Evolutionary conservation across 306 rosid genomes (phyloP).

Genomic region (Casuarina cunninghamiana): DNA sequence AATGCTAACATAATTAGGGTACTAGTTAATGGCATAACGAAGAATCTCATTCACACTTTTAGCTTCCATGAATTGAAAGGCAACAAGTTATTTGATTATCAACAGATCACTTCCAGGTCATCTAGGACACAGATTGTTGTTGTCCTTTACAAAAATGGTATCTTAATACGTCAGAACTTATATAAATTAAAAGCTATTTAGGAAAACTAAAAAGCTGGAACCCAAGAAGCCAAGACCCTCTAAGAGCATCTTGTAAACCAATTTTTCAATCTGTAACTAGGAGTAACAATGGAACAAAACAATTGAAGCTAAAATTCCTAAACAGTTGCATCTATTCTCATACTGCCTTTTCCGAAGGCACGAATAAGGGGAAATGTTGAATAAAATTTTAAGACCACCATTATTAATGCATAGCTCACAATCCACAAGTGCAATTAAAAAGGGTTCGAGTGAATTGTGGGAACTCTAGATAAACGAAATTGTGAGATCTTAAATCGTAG

Average conservation of each 20-base stretch:
- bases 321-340: neutral
- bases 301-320: neutral
- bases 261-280: neutral
- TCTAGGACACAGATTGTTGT: neutral
- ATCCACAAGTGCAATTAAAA: neutral
- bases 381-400: neutral
- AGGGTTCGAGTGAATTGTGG: neutral
- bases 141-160: neutral
- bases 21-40: neutral
- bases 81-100: too few species aligned
- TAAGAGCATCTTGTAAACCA: too few species aligned
- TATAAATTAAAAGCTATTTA: too few species aligned
- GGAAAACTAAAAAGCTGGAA: too few species aligned
- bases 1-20: neutral
- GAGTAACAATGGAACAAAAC: neutral
- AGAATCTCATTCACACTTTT: slow-evolving; percentile 14
- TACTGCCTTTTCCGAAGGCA: neutral
- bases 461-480: neutral
- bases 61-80: neutral
- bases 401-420: neutral
- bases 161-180: too few species aligned
- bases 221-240: too few species aligned
- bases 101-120: neutral
- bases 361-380: neutral
- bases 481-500: neutral